Evolutionary conservation across 2,329 filamentous ascomycete genomes (phyloP).

Genomic region (Claviceps monticola): DNA sequence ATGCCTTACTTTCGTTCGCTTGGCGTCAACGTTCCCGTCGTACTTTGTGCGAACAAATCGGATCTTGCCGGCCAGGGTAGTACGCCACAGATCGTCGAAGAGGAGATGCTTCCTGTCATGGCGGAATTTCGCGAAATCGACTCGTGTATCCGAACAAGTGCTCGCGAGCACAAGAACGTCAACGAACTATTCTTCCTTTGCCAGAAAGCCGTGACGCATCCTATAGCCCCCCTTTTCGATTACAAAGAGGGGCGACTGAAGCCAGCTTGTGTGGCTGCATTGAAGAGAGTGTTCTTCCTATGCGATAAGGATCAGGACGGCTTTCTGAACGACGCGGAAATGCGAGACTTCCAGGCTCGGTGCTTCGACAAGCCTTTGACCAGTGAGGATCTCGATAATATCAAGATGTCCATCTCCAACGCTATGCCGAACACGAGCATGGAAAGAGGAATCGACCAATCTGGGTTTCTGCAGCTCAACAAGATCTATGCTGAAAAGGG

Average conservation of each 20-base stretch:
- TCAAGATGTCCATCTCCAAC: conserved; percentile 75
- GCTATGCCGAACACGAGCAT: conserved; percentile 47
- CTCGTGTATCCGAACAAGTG: conserved; percentile 89
- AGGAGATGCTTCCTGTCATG: conserved; percentile 98
- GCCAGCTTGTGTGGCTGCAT: conserved; percentile 71
- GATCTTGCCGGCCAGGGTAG: conserved; percentile 64
- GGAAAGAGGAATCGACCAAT: conserved; percentile 62
- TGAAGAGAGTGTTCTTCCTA: conserved; percentile 86
- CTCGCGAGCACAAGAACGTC: conserved; percentile 82
- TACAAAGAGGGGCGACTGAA: conserved; percentile 86
- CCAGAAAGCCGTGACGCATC: conserved; percentile 94
- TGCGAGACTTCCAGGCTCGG: conserved; percentile 78
- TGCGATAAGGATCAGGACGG: conserved; percentile 96
- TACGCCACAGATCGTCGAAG: conserved; percentile 76
- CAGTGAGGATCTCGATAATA: conserved; percentile 71
- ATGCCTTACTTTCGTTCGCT: conserved; percentile 95
- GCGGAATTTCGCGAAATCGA: conserved; percentile 98
- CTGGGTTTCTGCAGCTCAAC: conserved; percentile 79
- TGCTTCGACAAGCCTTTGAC: conserved; percentile 84
- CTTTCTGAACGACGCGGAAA: conserved; percentile 77
- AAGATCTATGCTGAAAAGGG: conserved; percentile 96
- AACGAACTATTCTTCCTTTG: conserved; percentile 96
- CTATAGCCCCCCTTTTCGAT: conserved; percentile 91
- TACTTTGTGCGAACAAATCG: conserved; percentile 95
- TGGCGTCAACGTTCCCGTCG: conserved; percentile 96